Conservation (phyloP, 2,329 filamentous ascomycete genomes). For the Achaetomium macrosporum region DNA sequence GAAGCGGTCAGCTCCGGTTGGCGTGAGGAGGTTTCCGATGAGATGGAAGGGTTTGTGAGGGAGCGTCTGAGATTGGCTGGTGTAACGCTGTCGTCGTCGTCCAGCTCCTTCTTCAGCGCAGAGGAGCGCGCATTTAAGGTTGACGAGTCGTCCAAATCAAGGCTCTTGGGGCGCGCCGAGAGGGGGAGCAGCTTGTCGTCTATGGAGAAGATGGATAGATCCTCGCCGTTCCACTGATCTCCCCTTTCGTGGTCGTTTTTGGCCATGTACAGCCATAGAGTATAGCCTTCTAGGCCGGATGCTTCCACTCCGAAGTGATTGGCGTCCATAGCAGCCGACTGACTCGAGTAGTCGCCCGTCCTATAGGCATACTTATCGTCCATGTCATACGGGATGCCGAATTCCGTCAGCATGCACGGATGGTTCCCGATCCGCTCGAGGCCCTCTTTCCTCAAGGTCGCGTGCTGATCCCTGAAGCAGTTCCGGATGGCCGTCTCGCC, state of each 20-base stretch:
- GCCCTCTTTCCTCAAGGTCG: conserved; percentile 77
- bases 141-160: conserved; percentile 38
- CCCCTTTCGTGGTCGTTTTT: conserved; percentile 83
- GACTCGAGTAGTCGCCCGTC: conserved; percentile 90
- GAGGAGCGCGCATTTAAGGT: conserved; percentile 33
- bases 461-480: conserved; percentile 82
- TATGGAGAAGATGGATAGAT: conserved; percentile 80
- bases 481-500: conserved; percentile 93
- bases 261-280: conserved; percentile 80
- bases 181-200: conserved; percentile 66
- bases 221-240: conserved; percentile 96
- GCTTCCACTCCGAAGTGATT: conserved; percentile 92
- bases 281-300: conserved; percentile 75
- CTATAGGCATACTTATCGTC: conserved; percentile 93
- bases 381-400: conserved; percentile 98
- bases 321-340: conserved; percentile 87
- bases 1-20: conserved; percentile 55
- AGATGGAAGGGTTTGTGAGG: conserved; percentile 62
- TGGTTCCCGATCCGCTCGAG: conserved; percentile 82
- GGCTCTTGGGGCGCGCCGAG: conserved; percentile 43
- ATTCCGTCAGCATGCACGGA: conserved; percentile 86
- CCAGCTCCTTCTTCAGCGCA: conserved; percentile 34
- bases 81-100: conserved; percentile 56
- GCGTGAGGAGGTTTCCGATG: conserved; percentile 47
- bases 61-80: conserved; percentile 71